Base-by-base conservation (phyloP, 2,329 filamentous ascomycete species). In the Venturia oleaginea region DNA sequence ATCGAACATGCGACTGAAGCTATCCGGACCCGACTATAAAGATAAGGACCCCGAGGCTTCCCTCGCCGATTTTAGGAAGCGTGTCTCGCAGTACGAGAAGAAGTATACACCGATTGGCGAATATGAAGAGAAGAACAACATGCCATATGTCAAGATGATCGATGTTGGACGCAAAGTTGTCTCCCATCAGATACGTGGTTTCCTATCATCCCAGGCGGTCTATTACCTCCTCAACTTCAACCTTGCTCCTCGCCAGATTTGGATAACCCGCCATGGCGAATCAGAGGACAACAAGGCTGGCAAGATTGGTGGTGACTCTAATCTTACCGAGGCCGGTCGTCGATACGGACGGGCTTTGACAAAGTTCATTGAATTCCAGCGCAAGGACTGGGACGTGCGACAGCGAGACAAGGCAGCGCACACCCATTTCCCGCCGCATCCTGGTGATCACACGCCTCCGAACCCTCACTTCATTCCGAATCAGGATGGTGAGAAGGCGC, bases 191-290 rank as follows among this genome's bases (percentile, higher is more conserved):
- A 86, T 97, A 66, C 89, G 89, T 69, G 94, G 94, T 6, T 99
- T 99, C 75, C 81, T 99, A 60, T 92, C 92, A 65, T 90, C 90
- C 46, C 91, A 94, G 67, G 94, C 96, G 64, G 92, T 94, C 65
- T 96, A 92, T 68, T 99, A 97, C 71, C 83, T 99, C 11, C 89
- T 94, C 57, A 97, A 96, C 70, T 99, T 99, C 81, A 97, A 99
- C 71, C 83, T 99, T 19, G 91, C 93, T 0, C 92, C 94, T 0
- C 84, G 94, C 64, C 93, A 97, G 75, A 97, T 99, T 66, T 99
- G 94, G 94, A 95, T 99, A 72, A 97, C 94, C 1, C 83, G 94
- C 61, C 94, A 97, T 72, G 94, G 94, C 51, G 90, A 97, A 76
- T 97, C 92, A 65, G 74, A 85, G 66, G 94, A 99, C 74, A 97